phyloP scores from a whole-genome alignment of 2,329 filamentous ascomycete species.

The Colletotrichum costaricense region DNA sequence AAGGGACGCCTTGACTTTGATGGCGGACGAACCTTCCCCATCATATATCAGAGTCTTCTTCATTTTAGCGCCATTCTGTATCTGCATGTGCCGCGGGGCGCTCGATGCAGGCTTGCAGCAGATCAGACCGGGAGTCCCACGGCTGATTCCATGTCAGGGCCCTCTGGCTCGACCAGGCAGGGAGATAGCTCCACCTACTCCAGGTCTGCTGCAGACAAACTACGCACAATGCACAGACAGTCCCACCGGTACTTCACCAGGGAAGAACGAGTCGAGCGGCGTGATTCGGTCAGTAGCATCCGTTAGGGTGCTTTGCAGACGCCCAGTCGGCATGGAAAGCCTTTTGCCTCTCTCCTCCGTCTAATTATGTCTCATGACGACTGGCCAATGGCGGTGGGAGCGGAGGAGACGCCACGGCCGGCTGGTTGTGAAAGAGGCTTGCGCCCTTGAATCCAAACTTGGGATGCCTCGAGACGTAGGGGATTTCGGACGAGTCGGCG shows the following conservation, averaged over 20 bases:
- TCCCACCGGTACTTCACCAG: not conserved
- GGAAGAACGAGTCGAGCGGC: not conserved
- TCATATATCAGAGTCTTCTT: conserved; percentile 11
- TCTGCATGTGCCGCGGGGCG: not conserved
- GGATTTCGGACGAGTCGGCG: conserved; percentile 10
- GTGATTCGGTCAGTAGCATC: conserved; percentile 3
- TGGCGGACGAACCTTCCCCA: not conserved
- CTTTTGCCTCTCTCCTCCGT: not conserved
- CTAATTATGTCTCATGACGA: not conserved
- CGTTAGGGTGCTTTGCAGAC: not conserved
- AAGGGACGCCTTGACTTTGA: not conserved
- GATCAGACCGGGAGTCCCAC: not conserved
- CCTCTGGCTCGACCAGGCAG: not conserved
- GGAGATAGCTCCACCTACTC: not conserved
- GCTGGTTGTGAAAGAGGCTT: not conserved
- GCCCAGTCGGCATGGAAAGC: not conserved
- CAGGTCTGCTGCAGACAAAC: conserved; percentile 9
- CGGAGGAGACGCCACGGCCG: conserved; percentile 4
- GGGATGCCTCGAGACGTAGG: not conserved
- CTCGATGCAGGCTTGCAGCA: not conserved
- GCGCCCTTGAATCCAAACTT: not conserved
- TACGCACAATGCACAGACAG: conserved; percentile 7
- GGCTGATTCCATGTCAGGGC: not conserved
- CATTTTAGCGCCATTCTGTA: not conserved
- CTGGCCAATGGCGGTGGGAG: conserved; percentile 3